Evolutionary conservation across 2,329 filamentous ascomycete genomes (phyloP), one percentile per base, ranked within the genome.

Genomic region (Coniosporium tulheliwenetii): DNA sequence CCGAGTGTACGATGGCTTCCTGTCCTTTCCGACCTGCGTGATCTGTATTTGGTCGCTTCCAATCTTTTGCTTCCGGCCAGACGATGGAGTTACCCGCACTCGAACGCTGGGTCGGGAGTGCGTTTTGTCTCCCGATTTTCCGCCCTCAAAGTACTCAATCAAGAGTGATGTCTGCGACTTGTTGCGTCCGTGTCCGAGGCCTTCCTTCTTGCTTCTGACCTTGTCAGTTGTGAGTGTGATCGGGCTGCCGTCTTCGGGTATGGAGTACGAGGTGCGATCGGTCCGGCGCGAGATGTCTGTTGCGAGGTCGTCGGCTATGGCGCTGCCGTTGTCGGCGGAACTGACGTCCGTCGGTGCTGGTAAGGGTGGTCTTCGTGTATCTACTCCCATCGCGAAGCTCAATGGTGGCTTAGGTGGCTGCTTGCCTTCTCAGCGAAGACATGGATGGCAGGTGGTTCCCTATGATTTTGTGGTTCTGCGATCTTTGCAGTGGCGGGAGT

Each of bases 81-180:
- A 70, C 33, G 82, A 85, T 10, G 87, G 87, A 10, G 85, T 93
- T 46, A 94, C 73, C 50, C 79, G 74, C 41, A 85, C 80, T 50
- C 80, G 67, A 41, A 95, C 85, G 57, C 85, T 93, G 10, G 87
- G 86, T 50, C 82, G 79, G 51, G 81, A 79, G 50, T 77, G 73
- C 30, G 68, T 65, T 53, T 63, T 70, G 53, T 62, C 68, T 51
- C 69, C 69, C 42, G 73, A 65, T 59, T 84, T 87, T 47, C 79
- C 77, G 49, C 78, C 83, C 63, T 94, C 87, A 54, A 93, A 95
- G 62, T 93, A 94, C 64, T 95, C 87, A 53, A 95, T 95, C 52
- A 95, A 70, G 49, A 95, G 70, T 42, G 85, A 93, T 32, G 87
- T 93, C 65, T 93, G 86, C 37, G 85, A 93, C 51, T 75, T 73